A percentile compares a stretch with the other conserved stretches of the same genome.
Conservation (phyloP, 768 basidiomycete genomes). For the Termitomyces sp. region DNA sequence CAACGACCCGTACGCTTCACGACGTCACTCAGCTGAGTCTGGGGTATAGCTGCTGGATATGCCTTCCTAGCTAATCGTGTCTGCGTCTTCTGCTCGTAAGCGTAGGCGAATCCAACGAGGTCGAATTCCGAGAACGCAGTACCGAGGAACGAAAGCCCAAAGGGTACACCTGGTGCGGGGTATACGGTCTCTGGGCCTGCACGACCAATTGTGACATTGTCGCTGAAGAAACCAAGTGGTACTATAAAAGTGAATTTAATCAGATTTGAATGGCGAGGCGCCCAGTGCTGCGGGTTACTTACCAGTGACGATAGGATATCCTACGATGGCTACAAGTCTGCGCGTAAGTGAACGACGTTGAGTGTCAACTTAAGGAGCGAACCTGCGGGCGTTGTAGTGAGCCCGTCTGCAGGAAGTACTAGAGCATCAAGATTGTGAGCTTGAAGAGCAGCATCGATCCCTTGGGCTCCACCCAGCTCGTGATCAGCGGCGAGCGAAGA, state of each 20-base stretch:
- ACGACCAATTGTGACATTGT: slow-evolving; percentile 34
- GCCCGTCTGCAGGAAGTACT: slow-evolving; percentile 41
- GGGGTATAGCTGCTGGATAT: slow-evolving; percentile 51
- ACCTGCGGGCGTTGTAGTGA: slow-evolving; percentile 39
- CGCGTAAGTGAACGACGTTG: neutral
- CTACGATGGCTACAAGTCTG: slow-evolving; percentile 45
- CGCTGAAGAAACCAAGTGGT: slow-evolving; percentile 58
- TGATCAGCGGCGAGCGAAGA: slow-evolving; percentile 40
- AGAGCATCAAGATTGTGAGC: slow-evolving; percentile 47
- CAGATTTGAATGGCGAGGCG: neutral
- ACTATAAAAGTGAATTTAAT: slow-evolving; percentile 30
- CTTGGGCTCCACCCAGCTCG: slow-evolving; percentile 32
- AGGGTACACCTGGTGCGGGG: slow-evolving; percentile 54
- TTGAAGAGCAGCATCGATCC: slow-evolving; percentile 48
- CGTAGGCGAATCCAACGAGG: slow-evolving; percentile 56
- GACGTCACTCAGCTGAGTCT: slow-evolving; percentile 41
- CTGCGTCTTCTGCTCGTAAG: slow-evolving; percentile 63
- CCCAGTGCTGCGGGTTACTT: slow-evolving; percentile 5
- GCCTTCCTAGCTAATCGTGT: slow-evolving; percentile 46
- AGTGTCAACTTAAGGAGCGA: neutral
- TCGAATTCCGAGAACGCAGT: slow-evolving; percentile 59
- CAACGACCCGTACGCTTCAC: slow-evolving; percentile 6
- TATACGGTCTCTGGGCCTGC: slow-evolving; percentile 28
- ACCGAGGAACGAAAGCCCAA: slow-evolving; percentile 60
- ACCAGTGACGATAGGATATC: slow-evolving; percentile 68